Evolutionary conservation across 2,329 filamentous ascomycete genomes (phyloP).

Genomic region (Aspergillus sp.): DNA sequence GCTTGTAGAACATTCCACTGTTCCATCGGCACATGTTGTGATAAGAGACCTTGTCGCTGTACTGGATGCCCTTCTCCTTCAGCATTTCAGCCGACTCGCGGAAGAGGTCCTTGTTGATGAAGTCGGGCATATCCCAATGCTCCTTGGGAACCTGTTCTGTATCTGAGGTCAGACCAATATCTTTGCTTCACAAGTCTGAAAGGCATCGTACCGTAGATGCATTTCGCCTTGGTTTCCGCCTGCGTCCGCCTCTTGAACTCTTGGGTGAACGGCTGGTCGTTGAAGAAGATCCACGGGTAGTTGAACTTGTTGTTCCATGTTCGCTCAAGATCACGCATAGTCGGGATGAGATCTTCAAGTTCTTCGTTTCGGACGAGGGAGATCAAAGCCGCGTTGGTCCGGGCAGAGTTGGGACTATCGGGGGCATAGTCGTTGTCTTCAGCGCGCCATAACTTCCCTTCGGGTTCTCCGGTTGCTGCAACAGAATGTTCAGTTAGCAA

Average conservation of each 20-base stretch:
- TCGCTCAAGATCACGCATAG: constrained; percentile 86
- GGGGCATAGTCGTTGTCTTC: constrained; percentile 75
- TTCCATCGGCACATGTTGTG: constrained; percentile 99
- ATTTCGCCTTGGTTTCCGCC: constrained; percentile 83
- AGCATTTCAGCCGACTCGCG: constrained; percentile 80
- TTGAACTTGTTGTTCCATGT: constrained; percentile 99
- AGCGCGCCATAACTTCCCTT: constrained; percentile 70
- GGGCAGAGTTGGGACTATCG: constrained; percentile 70
- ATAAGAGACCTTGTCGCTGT: constrained; percentile 84
- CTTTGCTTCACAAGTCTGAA: constrained; percentile 14
- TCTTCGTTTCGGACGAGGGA: constrained; percentile 92
- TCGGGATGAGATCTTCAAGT: constrained; percentile 75
- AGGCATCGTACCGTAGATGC: constrained; percentile 66
- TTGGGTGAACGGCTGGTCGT: constrained; percentile 87
- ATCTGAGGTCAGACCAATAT: constrained; percentile 23
- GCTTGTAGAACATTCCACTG: constrained; percentile 95
- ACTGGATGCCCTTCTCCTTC: constrained; percentile 82
- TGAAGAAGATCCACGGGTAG: constrained; percentile 99
- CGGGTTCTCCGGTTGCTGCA: constrained; percentile 78
- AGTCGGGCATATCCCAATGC: constrained; percentile 88
- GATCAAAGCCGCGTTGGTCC: constrained; percentile 90
- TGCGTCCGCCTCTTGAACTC: constrained; percentile 85
- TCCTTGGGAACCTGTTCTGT: constrained; percentile 86
- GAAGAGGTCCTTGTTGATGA: constrained; percentile 89
- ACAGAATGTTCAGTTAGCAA: constrained; percentile 17